Base-by-base conservation (phyloP, 176 grass and related monocot species). In the Rhynchospora breviuscula region DNA sequence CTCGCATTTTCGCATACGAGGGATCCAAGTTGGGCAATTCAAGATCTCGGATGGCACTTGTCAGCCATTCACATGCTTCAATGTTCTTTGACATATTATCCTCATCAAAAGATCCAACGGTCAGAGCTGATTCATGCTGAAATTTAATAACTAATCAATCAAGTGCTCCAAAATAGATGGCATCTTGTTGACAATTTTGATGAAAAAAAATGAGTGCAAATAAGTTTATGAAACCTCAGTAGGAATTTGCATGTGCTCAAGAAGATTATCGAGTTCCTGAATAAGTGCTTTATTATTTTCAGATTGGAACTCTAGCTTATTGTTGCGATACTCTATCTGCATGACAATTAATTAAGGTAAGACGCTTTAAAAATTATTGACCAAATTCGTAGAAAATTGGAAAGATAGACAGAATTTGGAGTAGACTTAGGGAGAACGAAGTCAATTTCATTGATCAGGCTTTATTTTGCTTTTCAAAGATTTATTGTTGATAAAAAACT, bases 1-100 rank as follows among this genome's bases (percentile, higher is more conserved):
- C 95, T 82, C 92, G 87, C 64, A 98, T 48, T 91, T 79, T 98
- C 49, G 81, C 95, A 90, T 98, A 98, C 66, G 79, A 79, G 63
- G 90, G 89, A 68, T 98, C 90, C 67, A 98, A 48, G 80, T 87
- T 94, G 10, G 95, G 91, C 0, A 77, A 88, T 93, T 98, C 95
- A 75, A 98, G 86, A 75, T 98, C 94, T 66, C 83, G 84, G 76
- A 98, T 91, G 59, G 90, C 90, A 87, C 67, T 84, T 25, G 95
- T 98, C 89, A 98, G 90, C 95, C 95, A 98, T 72, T 98, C 95
- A 87, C 95, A 98, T 23, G 92, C 90, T 92, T 98, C 95, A 25
- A 93, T 91, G 68, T 98, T 98, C 74, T 91, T 91, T 58, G 88
- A 68, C 95, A 98, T 93, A 78, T 87, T 94, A 66, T 76, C 87